Evolutionary conservation across 208 protist species (phyloP).

Genomic region (Acanthamoeba lenticulata): DNA sequence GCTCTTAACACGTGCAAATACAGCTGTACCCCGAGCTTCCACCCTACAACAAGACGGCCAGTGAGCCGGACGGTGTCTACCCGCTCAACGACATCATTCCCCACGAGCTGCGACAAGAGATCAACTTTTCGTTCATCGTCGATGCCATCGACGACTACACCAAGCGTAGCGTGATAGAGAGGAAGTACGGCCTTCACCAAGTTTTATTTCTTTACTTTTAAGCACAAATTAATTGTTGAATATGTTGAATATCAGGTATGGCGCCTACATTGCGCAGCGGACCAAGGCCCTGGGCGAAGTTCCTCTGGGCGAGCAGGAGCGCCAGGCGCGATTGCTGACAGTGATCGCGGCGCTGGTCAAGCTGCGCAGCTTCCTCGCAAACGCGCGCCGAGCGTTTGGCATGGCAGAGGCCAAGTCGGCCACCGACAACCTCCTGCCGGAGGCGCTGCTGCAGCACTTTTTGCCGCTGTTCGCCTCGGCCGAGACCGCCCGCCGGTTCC

Average conservation of each 20-base stretch:
- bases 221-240: no score
- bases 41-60: no score
- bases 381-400: not conserved
- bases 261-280: not conserved
- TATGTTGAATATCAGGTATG: not conserved
- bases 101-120: not conserved
- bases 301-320: not conserved
- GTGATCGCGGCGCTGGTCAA: not conserved
- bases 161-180: no score
- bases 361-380: not conserved
- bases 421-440: not conserved
- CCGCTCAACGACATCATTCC: no score
- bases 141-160: no score
- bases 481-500: not conserved
- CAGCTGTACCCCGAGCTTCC: not conserved
- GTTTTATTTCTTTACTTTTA: no score
- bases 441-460: not conserved
- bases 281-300: not conserved
- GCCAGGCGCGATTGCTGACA: not conserved
- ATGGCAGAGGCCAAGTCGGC: not conserved
- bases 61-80: no score
- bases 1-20: not conserved
- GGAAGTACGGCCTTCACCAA: no score
- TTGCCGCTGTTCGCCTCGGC: not conserved
- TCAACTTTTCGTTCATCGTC: no score